Percentiles rank a stretch among this genome's conserved stretches.
These are phyloP conservation scores for Saitozyma sp. DNA, from an alignment of 768 basidiomycete species.

Conservation along the genomic window DNA sequence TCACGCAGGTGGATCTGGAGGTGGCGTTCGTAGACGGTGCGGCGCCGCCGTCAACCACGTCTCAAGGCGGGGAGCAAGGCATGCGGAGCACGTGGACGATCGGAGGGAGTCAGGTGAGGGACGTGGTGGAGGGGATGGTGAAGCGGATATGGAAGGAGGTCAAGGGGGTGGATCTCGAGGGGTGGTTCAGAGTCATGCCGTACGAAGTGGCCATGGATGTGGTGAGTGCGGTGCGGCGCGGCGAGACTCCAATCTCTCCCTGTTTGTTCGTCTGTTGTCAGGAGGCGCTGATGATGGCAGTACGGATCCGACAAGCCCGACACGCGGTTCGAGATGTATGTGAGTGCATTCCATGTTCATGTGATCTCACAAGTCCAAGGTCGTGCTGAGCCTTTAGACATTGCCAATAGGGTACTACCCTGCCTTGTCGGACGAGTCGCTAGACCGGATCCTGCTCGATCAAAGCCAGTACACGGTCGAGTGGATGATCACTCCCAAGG, in stretches of 20 bases:
- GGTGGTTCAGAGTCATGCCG: slow-evolving; percentile 75
- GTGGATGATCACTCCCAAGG: slow-evolving; percentile 46
- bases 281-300: slow-evolving; percentile 53
- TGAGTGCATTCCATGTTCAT: slow-evolving; percentile 50
- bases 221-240: slow-evolving; percentile 54
- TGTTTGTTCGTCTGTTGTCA: no score
- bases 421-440: slow-evolving; percentile 43
- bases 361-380: neutral
- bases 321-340: slow-evolving; percentile 82
- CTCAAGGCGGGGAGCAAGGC: slow-evolving; percentile 8
- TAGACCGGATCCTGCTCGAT: slow-evolving; percentile 48
- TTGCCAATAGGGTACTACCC: slow-evolving; percentile 52
- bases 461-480: slow-evolving; percentile 47
- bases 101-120: slow-evolving; percentile 78
- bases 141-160: slow-evolving; percentile 72
- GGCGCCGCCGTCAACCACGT: slow-evolving; percentile 35
- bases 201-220: slow-evolving; percentile 87
- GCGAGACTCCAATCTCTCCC: no score
- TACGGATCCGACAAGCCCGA: slow-evolving; percentile 97
- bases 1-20: slow-evolving; percentile 94
- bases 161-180: slow-evolving; percentile 64
- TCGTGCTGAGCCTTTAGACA: slow-evolving; percentile 27
- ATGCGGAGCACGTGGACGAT: slow-evolving; percentile 67
- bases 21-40: slow-evolving; percentile 92
- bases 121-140: slow-evolving; percentile 73